phyloP scores from a whole-genome alignment of 306 rosid species.

The Prunus persica region Prunus_persica_NCBIv2 NC_034009.1:5421001-5421500 shows the following conservation, averaged over 20 bases:
- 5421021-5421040: background rate
- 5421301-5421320: background rate
- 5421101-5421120: constrained; percentile 25
- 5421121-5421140: constrained; percentile 32
- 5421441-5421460: constrained; percentile 40
- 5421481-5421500: background rate
- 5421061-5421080: background rate
- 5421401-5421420: constrained; percentile 95
- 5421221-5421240: constrained; percentile 23
- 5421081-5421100: background rate
- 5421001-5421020: background rate
- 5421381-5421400: constrained; percentile 97
- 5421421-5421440: constrained; percentile 90
- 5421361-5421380: constrained; percentile 68
- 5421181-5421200: constrained; percentile 38
- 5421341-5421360: constrained; percentile 51
- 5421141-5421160: constrained; percentile 24
- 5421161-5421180: constrained; percentile 35
- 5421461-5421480: background rate
- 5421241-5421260: constrained; percentile 29
- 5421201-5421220: constrained; percentile 23
- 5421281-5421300: background rate
- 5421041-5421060: background rate
- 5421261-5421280: constrained; percentile 10
- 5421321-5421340: background rate